These are phyloP conservation scores for Meredithiella fracta DNA, from an alignment of 2,329 filamentous ascomycete species.

Conservation along the genomic window DNA sequence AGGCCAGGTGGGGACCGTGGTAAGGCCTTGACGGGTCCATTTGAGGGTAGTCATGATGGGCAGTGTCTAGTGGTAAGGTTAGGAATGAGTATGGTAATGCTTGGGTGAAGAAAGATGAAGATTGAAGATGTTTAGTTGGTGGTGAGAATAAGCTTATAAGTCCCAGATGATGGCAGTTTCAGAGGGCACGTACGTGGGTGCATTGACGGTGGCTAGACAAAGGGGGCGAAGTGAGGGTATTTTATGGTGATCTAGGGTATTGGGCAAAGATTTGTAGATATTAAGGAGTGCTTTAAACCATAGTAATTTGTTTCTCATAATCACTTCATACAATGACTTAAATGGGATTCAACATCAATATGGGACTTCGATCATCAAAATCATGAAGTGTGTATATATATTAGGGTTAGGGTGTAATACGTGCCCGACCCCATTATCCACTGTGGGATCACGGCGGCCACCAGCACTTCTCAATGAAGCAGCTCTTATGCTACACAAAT, in stretches of 20 bases:
- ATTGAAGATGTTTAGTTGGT: not conserved
- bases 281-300: too few species aligned
- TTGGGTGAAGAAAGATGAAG: not conserved
- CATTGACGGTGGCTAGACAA: not conserved
- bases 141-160: not conserved
- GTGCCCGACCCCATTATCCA: not conserved
- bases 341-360: too few species aligned
- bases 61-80: not conserved
- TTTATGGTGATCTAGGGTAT: not conserved
- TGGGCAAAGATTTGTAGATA: too few species aligned
- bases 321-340: too few species aligned
- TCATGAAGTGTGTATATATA: too few species aligned
- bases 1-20: not conserved
- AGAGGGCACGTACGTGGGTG: not conserved
- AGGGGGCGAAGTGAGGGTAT: not conserved
- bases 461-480: too few species aligned
- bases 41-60: not conserved
- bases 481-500: too few species aligned
- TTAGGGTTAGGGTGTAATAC: not conserved
- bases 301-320: too few species aligned
- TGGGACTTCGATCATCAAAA: too few species aligned
- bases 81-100: not conserved
- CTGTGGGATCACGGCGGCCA: too few species aligned
- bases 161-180: not conserved
- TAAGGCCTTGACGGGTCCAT: slow-evolving; percentile 1